phyloP scores from a whole-genome alignment of 2,329 filamentous ascomycete species.

The Colletotrichum siamense region DNA sequence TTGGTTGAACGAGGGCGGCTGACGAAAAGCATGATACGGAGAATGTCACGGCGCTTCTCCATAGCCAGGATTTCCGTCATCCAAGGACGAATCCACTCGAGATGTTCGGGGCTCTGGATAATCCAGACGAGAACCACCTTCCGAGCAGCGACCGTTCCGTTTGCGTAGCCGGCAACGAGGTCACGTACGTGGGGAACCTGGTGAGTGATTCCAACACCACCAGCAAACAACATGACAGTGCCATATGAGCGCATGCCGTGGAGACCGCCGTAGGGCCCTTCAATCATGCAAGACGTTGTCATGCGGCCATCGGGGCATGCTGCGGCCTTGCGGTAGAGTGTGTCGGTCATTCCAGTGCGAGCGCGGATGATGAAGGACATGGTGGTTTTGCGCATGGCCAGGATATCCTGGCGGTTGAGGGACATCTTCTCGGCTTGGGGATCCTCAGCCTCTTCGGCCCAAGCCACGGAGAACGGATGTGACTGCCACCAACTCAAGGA shows the following conservation, averaged over 20 bases:
- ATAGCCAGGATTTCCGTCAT: conserved; percentile 82
- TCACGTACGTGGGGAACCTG: conserved; percentile 78
- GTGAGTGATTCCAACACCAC: conserved; percentile 82
- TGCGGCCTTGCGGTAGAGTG: conserved; percentile 71
- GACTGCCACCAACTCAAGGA: conserved; percentile 74
- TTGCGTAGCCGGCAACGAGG: conserved; percentile 70
- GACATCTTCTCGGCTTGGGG: conserved; percentile 59
- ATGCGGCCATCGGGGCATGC: conserved; percentile 66
- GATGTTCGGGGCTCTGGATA: conserved; percentile 79
- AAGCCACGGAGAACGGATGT: conserved; percentile 81
- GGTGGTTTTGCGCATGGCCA: conserved; percentile 64
- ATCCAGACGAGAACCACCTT: conserved; percentile 80
- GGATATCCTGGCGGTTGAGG: conserved; percentile 64
- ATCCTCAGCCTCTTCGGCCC: conserved; percentile 71
- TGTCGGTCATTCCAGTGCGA: conserved; percentile 75
- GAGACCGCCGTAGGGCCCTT: conserved; percentile 79
- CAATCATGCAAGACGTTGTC: conserved; percentile 69
- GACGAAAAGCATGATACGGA: conserved; percentile 81
- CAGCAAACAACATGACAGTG: conserved; percentile 79
- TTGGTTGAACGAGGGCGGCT: conserved; percentile 77
- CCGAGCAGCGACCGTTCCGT: conserved; percentile 73
- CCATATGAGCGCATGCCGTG: conserved; percentile 78
- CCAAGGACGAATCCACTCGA: conserved; percentile 85
- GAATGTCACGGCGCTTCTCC: conserved; percentile 74
- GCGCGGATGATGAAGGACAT: conserved; percentile 78